Evolutionary conservation across 495 filamentous ascomycete genomes (phyloP).

Genomic region (Melanomma pulvis-pyrius): DNA sequence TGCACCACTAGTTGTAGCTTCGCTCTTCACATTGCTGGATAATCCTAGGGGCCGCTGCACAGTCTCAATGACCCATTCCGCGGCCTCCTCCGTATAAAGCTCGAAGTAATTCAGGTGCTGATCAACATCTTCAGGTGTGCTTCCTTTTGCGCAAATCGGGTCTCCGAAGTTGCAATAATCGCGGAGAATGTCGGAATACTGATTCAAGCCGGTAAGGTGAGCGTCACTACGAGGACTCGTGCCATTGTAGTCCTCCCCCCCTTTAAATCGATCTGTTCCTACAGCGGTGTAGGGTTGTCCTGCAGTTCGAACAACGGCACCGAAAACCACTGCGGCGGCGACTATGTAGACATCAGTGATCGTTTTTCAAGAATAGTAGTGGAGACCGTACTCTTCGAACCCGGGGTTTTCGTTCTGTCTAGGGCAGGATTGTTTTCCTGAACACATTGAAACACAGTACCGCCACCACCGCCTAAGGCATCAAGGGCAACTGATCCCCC

Average conservation of each 20-base stretch:
- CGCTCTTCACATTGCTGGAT: neutral
- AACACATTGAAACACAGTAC: slow-evolving; percentile 20
- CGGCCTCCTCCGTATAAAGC: slow-evolving; percentile 23
- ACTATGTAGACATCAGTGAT: neutral
- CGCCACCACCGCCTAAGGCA: slow-evolving; percentile 33
- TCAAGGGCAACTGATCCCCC: slow-evolving; percentile 23
- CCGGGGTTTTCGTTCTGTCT: slow-evolving; percentile 17
- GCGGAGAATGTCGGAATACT: slow-evolving; percentile 29
- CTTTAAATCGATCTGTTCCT: neutral
- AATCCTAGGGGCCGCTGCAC: neutral
- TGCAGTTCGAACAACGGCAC: slow-evolving; percentile 20
- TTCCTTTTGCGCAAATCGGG: slow-evolving; percentile 27
- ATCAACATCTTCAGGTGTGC: neutral
- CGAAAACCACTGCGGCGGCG: slow-evolving; percentile 28
- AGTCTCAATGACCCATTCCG: slow-evolving; percentile 18
- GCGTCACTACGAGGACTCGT: slow-evolving; percentile 10
- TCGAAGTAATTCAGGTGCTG: slow-evolving; percentile 35
- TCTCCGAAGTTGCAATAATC: slow-evolving; percentile 30
- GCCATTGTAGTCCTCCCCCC: slow-evolving; percentile 20
- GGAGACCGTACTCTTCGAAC: slow-evolving; percentile 21
- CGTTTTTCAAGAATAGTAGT: neutral
- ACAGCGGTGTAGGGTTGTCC: slow-evolving; percentile 20
- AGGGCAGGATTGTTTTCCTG: slow-evolving; percentile 24
- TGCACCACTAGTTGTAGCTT: no score
- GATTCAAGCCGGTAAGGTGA: slow-evolving; percentile 4